Percentiles rank a stretch among this genome's conserved stretches.
Evolutionary conservation across 208 protist genomes (phyloP).

Genomic region (Crithidia bombi): DNA sequence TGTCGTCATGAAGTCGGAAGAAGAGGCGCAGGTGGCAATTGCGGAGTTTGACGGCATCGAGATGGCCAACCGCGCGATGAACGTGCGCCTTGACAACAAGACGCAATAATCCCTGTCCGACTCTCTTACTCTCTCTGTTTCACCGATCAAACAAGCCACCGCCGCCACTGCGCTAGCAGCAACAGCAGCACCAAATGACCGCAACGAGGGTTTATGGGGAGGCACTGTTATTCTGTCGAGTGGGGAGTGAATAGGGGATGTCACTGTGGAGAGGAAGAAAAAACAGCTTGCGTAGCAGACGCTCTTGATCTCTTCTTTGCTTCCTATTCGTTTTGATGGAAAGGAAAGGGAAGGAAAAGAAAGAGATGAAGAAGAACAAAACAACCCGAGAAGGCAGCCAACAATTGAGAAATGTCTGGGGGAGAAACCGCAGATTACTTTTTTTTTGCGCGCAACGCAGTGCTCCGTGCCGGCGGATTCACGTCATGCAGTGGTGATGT

Average conservation of each 20-base stretch:
- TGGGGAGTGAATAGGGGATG: slow-evolving; percentile 14
- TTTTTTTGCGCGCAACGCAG: neutral
- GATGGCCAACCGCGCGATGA: slow-evolving; percentile 85
- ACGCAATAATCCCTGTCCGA: slow-evolving; percentile 18
- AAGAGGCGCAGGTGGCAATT: slow-evolving; percentile 74
- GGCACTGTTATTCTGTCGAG: slow-evolving; percentile 1
- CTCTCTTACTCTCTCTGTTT: neutral
- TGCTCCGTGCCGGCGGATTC: neutral
- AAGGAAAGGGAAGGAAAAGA: neutral
- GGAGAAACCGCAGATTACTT: neutral
- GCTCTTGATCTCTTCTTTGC: neutral
- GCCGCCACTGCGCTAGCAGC: neutral
- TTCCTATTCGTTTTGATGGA: neutral
- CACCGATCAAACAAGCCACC: neutral
- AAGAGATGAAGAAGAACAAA: neutral
- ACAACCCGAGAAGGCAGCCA: no score
- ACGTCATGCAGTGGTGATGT: neutral
- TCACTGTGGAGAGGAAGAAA: neutral
- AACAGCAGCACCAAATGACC: neutral
- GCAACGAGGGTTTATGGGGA: neutral
- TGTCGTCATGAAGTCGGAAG: slow-evolving; percentile 75
- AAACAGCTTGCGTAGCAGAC: neutral
- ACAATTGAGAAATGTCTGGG: no score
- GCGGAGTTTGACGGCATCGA: slow-evolving; percentile 86
- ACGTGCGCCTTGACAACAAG: slow-evolving; percentile 81